These are phyloP conservation scores for Diaporthe sp. DNA, from an alignment of 2,329 filamentous ascomycete genomes.

Conservation along the genomic window DNA sequence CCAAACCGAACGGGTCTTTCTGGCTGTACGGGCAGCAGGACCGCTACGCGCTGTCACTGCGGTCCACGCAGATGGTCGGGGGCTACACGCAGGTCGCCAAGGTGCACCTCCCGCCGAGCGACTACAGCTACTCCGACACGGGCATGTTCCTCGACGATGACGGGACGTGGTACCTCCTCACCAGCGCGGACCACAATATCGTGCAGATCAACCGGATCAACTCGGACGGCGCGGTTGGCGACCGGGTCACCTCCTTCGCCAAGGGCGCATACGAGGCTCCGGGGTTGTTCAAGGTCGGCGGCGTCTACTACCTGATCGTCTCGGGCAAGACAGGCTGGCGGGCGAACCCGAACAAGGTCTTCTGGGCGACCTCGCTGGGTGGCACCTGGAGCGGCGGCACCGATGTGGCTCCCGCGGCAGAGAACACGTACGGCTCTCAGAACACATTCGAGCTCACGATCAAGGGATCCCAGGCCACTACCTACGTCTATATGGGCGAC, in stretches of 20 bases:
- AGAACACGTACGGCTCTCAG: conserved; percentile 53
- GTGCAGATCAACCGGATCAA: conserved; percentile 55
- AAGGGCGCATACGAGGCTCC: conserved; percentile 52
- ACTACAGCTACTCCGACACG: conserved; percentile 54
- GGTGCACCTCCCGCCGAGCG: conserved; percentile 52
- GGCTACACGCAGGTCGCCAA: conserved; percentile 50
- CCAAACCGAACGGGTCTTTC: conserved; percentile 54
- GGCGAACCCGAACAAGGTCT: conserved; percentile 53
- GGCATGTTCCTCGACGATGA: conserved; percentile 54
- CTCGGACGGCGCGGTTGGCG: conserved; percentile 51
- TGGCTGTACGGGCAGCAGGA: conserved; percentile 57
- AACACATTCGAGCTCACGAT: conserved; percentile 53
- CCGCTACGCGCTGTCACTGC: conserved; percentile 52
- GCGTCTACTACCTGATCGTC: conserved; percentile 52
- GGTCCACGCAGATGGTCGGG: conserved; percentile 47
- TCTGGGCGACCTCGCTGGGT: conserved; percentile 48
- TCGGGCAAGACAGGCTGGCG: conserved; percentile 53
- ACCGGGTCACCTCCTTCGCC: conserved; percentile 46
- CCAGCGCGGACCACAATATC: conserved; percentile 55
- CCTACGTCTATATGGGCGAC: conserved; percentile 54
- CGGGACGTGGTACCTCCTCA: conserved; percentile 53
- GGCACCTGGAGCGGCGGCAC: conserved; percentile 50
- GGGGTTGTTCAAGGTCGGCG: conserved; percentile 49
- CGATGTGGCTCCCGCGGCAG: conserved; percentile 50
- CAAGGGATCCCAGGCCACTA: conserved; percentile 48